Evolutionary conservation across 208 protist genomes (phyloP), one percentile per base, ranked within the genome.

Genomic region (Crithidia acanthocephali): DNA sequence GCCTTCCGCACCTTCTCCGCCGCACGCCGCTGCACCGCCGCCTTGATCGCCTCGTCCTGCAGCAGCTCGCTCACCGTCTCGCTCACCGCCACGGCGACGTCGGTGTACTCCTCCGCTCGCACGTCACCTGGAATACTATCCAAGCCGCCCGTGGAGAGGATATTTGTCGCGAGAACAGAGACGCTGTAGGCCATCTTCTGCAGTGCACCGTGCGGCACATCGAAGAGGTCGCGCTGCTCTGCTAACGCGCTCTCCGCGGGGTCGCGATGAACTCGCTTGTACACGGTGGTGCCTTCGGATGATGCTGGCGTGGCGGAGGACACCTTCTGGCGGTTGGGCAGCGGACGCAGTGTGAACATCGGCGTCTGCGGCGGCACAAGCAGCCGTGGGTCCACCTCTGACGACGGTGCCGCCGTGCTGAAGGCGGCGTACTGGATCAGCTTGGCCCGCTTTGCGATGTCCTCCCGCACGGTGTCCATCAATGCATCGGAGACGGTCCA

Each of bases 1-100:
- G 74, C 28, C 32, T 76, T 68, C 50, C 52, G 51, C 42, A 88
- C 67, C 66, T 87, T 89, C 27, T 81, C 81, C 22, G 64, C 66
- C 5, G 88, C 82, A 13, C 91, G 85, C n/a, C 88, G 87, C 63
- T 84, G 63, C 27, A 95, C 74, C 2, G 91, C 86, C 1, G 81
- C 76, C 13, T 82, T 78, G 42, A 95, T 87, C 2, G 74, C 55
- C 40, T 76, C 71, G 37, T 95, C 91, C 4, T 74, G 51, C 28
- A 95, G 66, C 28, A 95, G 80, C 62, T 95, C 91, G 50, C 60
- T 52, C 27, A 93, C 65, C 2, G 91, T 85, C 15, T 88, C 80
- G 6, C 76, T 33, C 18, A 93, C 91, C 0, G 72, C 69, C 27
- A 45, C 15, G 25, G 83, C 85, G 18, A 85, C 56, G 35, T 89